These are phyloP conservation scores for Yamadazyma sp. DNA, from an alignment of 1,139 yeast species.

Conservation along the genomic window DNA sequence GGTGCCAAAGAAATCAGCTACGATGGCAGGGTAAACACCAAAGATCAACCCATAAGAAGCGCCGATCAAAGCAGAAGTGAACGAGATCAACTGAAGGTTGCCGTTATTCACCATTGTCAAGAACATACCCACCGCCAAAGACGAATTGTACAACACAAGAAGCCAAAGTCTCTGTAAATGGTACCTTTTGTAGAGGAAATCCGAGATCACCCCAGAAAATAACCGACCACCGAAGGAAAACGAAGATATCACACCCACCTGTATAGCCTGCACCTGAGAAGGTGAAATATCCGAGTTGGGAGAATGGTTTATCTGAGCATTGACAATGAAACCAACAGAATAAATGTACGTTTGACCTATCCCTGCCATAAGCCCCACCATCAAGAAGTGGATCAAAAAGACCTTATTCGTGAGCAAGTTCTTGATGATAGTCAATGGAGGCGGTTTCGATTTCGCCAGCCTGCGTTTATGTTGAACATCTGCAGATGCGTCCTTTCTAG, in stretches of 20 bases:
- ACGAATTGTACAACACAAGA: conserved; percentile 27
- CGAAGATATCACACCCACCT: conserved; percentile 43
- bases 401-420: conserved; percentile 24
- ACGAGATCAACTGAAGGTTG: conserved; percentile 25
- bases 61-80: conserved; percentile 38
- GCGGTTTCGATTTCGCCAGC: conserved; percentile 10
- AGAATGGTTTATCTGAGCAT: conserved; percentile 37
- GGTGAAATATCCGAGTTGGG: conserved; percentile 17
- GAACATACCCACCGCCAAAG: conserved; percentile 32
- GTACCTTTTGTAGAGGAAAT: conserved; percentile 31
- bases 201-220: conserved; percentile 39
- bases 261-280: conserved; percentile 44
- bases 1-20: conserved; percentile 47
- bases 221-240: conserved; percentile 44
- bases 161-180: conserved; percentile 44
- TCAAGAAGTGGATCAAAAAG: conserved; percentile 36
- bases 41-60: conserved; percentile 41
- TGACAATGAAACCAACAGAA: conserved; percentile 44
- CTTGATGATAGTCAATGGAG: conserved; percentile 26
- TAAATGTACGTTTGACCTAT: conserved; percentile 46
- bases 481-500: conserved; percentile 2
- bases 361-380: conserved; percentile 37
- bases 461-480: conserved; percentile 3
- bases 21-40: conserved; percentile 48
- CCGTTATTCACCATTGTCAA: conserved; percentile 30